Conservation (phyloP, 768 basidiomycete species). For the Auricularia cornea region DNA sequence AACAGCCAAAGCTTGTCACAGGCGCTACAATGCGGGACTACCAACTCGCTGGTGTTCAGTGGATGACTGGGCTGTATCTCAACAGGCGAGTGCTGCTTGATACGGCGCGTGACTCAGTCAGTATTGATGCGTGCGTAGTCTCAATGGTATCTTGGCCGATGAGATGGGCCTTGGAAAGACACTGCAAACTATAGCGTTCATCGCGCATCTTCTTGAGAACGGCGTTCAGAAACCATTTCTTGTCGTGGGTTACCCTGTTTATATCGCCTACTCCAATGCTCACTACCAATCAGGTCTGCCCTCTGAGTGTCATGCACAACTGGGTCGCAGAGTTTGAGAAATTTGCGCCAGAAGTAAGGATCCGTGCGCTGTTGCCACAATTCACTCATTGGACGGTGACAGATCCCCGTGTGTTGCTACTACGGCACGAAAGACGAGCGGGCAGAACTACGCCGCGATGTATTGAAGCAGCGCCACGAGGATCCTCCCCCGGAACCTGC, state of each 20-base stretch:
- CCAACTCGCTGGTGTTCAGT: constrained; percentile 89
- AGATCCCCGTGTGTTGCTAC: constrained; percentile 88
- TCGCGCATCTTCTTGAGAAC: constrained; percentile 76
- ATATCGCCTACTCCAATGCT: no score
- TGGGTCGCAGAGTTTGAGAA: constrained; percentile 80
- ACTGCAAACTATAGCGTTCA: constrained; percentile 89
- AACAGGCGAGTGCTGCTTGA: constrained; percentile 70
- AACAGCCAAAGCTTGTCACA: constrained; percentile 73
- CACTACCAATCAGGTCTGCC: constrained; percentile 42
- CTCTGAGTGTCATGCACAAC: constrained; percentile 87
- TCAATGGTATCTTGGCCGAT: constrained; percentile 51
- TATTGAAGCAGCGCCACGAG: constrained; percentile 33
- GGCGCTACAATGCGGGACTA: constrained; percentile 83
- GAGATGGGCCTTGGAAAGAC: constrained; percentile 84
- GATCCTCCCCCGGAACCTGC: constrained; percentile 4
- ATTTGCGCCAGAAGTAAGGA: constrained; percentile 68
- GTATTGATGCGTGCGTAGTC: constrained; percentile 5
- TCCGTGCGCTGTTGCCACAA: constrained; percentile 6
- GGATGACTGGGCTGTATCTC: constrained; percentile 85
- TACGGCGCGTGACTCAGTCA: constrained; percentile 12
- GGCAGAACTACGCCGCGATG: constrained; percentile 61
- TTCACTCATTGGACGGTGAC: background rate
- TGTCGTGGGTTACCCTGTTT: constrained; percentile 31
- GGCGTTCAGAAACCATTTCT: constrained; percentile 69
- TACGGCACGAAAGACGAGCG: constrained; percentile 80